A percentile compares a stretch with the other conserved stretches of the same genome.
Evolutionary conservation across 2,329 filamentous ascomycete genomes (phyloP).

Genomic region (Aspergillus ochraceoroseus): DNA sequence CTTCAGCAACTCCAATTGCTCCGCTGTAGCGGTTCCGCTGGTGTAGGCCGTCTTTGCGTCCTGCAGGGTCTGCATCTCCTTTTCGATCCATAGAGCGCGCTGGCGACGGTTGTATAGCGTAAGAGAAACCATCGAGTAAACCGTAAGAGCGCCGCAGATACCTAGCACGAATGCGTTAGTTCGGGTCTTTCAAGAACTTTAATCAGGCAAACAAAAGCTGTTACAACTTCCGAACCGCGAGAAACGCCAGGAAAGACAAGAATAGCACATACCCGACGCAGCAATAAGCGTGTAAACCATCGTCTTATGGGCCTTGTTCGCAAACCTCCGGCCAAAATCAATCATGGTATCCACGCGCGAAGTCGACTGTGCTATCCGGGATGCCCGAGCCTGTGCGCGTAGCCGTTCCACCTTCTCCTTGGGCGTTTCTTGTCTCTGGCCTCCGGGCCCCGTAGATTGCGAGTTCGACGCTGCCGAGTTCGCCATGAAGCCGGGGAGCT

Average conservation of each 20-base stretch:
- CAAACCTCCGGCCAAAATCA: conserved; percentile 51
- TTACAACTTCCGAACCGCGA: not conserved
- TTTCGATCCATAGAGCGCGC: conserved; percentile 57
- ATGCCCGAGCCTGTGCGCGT: conserved; percentile 63
- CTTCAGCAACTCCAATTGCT: conserved; percentile 43
- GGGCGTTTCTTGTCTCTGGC: conserved; percentile 53
- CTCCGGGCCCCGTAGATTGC: conserved; percentile 24
- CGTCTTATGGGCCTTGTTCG: conserved; percentile 57
- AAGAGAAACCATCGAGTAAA: conserved; percentile 62
- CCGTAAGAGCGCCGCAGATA: conserved; percentile 56
- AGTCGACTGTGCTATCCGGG: conserved; percentile 56
- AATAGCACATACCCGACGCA: conserved; percentile 51
- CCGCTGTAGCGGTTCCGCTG: conserved; percentile 37
- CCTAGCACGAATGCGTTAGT: conserved; percentile 38
- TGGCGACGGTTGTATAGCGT: conserved; percentile 63
- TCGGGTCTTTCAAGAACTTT: not conserved
- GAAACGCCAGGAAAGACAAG: not conserved
- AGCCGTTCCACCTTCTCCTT: conserved; percentile 65
- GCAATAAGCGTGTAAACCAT: conserved; percentile 58
- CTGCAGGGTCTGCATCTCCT: conserved; percentile 41
- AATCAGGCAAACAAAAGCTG: not conserved
- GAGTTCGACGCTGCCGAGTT: conserved; percentile 13
- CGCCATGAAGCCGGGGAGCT: conserved; percentile 30
- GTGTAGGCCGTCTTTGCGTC: conserved; percentile 42
- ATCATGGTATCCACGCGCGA: conserved; percentile 53